phyloP scores from a whole-genome alignment of 176 grass and related monocot genomes.

The Canna indica region DNA sequence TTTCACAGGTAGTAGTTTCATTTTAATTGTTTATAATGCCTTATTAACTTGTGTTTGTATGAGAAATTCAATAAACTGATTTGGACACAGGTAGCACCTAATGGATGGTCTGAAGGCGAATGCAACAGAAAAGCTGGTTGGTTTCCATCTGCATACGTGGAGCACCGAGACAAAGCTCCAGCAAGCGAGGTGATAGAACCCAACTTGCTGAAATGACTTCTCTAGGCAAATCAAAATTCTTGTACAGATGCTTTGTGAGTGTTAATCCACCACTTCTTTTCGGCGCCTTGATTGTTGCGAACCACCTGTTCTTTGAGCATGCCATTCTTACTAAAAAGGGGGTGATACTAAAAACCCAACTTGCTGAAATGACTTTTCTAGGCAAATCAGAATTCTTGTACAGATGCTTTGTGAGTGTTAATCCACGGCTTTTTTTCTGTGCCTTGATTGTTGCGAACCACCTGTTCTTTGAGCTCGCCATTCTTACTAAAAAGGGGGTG shows the following conservation, averaged over 20 bases:
- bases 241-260: conserved; percentile 18
- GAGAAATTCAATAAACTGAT: not conserved
- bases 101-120: conserved; percentile 97
- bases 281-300: no score
- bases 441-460: no score
- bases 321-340: no score
- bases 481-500: no score
- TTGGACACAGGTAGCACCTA: conserved; percentile 40
- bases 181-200: conserved; percentile 70
- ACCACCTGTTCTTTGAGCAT: no score
- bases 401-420: conserved; percentile 14
- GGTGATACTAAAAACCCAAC: conserved; percentile 57
- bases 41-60: not conserved
- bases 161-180: conserved; percentile 63
- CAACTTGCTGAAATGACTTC: conserved; percentile 40
- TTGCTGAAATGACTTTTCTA: conserved; percentile 37
- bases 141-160: conserved; percentile 94
- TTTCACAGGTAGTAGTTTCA: not conserved
- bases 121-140: conserved; percentile 82
- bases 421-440: not conserved
- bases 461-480: no score
- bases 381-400: conserved; percentile 7
- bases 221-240: not conserved
- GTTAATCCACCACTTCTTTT: not conserved
- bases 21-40: not conserved